These are phyloP conservation scores for Calocera viscosa DNA, from an alignment of 768 basidiomycete genomes.

Conservation along the genomic window DNA sequence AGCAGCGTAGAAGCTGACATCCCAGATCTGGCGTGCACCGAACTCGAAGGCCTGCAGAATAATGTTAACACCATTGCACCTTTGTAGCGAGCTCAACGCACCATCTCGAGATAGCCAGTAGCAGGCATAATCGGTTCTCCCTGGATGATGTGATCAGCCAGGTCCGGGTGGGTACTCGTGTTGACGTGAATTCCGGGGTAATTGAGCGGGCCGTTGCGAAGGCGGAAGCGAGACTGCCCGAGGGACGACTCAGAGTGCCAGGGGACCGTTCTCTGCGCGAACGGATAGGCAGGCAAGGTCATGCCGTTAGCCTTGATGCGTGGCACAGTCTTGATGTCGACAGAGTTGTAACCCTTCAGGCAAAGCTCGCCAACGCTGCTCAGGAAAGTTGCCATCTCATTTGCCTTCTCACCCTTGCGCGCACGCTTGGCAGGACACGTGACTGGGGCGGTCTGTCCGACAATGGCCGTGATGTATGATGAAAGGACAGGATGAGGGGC, in stretches of 20 bases:
- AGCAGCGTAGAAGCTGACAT: slow-evolving; percentile 21
- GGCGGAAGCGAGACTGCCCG: slow-evolving; percentile 19
- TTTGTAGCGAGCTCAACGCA: slow-evolving; percentile 15
- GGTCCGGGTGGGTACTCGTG: slow-evolving; percentile 28
- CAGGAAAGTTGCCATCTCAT: slow-evolving; percentile 25
- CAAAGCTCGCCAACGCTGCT: slow-evolving; percentile 25
- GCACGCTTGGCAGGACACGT: slow-evolving; percentile 25
- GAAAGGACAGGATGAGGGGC: slow-evolving; percentile 32
- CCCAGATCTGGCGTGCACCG: slow-evolving; percentile 23
- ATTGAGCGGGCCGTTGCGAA: slow-evolving; percentile 31
- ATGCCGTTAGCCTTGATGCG: slow-evolving; percentile 16
- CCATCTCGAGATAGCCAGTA: slow-evolving; percentile 34
- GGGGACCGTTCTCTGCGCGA: slow-evolving; percentile 23
- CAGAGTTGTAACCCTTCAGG: slow-evolving; percentile 23
- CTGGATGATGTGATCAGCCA: slow-evolving; percentile 36
- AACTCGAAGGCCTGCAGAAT: slow-evolving; percentile 27
- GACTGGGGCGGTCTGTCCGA: slow-evolving; percentile 17
- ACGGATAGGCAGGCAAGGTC: slow-evolving; percentile 25
- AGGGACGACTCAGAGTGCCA: slow-evolving; percentile 17
- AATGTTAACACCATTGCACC: slow-evolving; percentile 1
- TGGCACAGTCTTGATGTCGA: slow-evolving; percentile 26
- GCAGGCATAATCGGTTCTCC: slow-evolving; percentile 39
- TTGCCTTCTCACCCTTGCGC: slow-evolving; percentile 17
- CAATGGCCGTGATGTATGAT: slow-evolving; percentile 25
- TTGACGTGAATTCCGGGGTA: slow-evolving; percentile 29